A percentile compares a stretch with the other conserved stretches of the same genome.
Conservation (phyloP, 73 alveolate species). For the Tetrahymena malaccensis region DNA sequence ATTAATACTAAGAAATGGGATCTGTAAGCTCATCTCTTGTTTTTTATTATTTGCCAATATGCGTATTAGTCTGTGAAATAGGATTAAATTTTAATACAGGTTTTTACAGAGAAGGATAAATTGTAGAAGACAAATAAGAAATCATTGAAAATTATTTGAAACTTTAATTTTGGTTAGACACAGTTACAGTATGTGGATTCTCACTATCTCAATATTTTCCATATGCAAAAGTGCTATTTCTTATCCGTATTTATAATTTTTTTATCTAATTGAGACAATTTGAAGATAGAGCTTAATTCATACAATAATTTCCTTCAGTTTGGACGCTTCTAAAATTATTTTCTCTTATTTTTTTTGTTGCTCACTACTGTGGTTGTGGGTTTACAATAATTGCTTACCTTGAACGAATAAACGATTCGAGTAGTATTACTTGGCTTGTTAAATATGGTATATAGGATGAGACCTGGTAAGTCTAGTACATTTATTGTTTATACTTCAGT, state of each 20-base stretch:
- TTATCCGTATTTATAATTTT: slow-evolving; percentile 7
- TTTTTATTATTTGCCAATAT: slow-evolving; percentile 1
- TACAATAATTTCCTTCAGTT: neutral
- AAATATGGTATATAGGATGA: slow-evolving; percentile 2
- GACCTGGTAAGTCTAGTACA: slow-evolving; percentile 9
- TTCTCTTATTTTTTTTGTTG: slow-evolving; percentile 4
- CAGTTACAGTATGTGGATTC: slow-evolving; percentile 21
- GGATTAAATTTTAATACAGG: slow-evolving; percentile 17
- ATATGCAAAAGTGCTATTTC: slow-evolving; percentile 14
- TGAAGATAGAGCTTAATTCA: slow-evolving; percentile 18
- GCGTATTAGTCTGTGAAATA: slow-evolving; percentile 17
- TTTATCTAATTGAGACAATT: neutral
- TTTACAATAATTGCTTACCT: slow-evolving; percentile 20
- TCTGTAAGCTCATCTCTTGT: neutral
- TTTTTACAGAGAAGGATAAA: slow-evolving; percentile 29
- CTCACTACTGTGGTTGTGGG: slow-evolving; percentile 42
- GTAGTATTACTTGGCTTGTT: slow-evolving; percentile 1
- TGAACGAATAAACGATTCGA: neutral
- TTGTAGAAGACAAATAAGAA: slow-evolving; percentile 15
- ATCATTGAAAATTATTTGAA: slow-evolving; percentile 11
- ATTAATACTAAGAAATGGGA: neutral
- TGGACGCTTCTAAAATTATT: slow-evolving; percentile 7
- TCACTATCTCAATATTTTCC: slow-evolving; percentile 3
- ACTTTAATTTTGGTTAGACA: slow-evolving; percentile 24
- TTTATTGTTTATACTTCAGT: slow-evolving; percentile 21